Percentiles rank a stretch among this genome's conserved stretches.
phyloP scores from a whole-genome alignment of 371 early-diverging fungal genomes.

The Capillidium rhysosporum region DNA sequence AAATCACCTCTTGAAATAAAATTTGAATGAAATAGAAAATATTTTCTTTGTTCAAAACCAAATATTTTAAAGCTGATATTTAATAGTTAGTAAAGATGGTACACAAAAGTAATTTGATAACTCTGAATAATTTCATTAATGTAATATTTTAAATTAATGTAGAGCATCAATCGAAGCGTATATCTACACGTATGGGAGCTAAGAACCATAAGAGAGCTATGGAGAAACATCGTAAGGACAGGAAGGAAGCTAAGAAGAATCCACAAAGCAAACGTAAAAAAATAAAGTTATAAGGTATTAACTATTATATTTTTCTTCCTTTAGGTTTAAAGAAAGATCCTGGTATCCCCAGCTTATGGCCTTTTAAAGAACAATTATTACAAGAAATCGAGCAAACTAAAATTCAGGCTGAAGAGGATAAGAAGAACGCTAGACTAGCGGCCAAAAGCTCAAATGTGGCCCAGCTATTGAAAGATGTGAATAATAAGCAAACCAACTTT shows the following conservation, averaged over 20 bases:
- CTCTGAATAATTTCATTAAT: no score
- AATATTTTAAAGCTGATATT: no score
- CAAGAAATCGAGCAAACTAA: slow-evolving; percentile 47
- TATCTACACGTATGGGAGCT: slow-evolving; percentile 38
- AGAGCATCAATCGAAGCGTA: slow-evolving; percentile 30
- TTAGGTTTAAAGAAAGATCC: slow-evolving; percentile 63
- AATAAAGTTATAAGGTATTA: no score
- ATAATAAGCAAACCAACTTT: slow-evolving; percentile 30
- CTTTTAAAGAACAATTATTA: slow-evolving; percentile 66
- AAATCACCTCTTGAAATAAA: no score
- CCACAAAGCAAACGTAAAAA: slow-evolving; percentile 16
- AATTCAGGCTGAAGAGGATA: slow-evolving; percentile 10
- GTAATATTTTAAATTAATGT: background rate
- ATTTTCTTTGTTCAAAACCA: no score
- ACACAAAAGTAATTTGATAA: background rate
- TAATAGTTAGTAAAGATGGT: background rate
- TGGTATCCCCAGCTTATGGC: slow-evolving; percentile 72
- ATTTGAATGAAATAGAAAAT: no score
- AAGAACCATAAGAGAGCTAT: slow-evolving; percentile 50
- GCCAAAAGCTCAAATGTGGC: slow-evolving; percentile 19
- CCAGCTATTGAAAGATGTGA: slow-evolving; percentile 38
- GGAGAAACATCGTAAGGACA: slow-evolving; percentile 53
- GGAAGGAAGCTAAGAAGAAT: slow-evolving; percentile 44
- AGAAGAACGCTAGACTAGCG: slow-evolving; percentile 7
- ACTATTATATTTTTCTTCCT: no score